A percentile compares a stretch with the other conserved stretches of the same genome.
These are phyloP conservation scores for Comarum palustre DNA, from an alignment of 306 rosid species.

Conservation along the genomic window DNA sequence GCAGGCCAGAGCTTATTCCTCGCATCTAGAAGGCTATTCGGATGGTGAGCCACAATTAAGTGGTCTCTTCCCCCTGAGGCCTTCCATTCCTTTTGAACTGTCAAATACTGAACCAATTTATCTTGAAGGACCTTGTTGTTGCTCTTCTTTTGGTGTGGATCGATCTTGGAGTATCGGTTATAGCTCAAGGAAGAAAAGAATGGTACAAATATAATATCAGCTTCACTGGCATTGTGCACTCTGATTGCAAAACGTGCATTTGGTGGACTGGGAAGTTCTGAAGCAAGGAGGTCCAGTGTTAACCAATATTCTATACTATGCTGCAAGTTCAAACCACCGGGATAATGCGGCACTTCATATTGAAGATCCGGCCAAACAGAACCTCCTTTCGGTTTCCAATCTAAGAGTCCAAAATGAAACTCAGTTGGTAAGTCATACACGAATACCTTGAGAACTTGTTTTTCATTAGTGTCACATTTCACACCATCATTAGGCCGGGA, in stretches of 20 bases:
- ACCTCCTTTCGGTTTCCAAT: conserved; percentile 44
- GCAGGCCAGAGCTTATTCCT: conserved; percentile 69
- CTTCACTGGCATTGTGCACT: conserved; percentile 62
- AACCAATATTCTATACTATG: conserved; percentile 91
- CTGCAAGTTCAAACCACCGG: conserved; percentile 73
- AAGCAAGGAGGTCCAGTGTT: conserved; percentile 69
- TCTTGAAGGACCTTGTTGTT: conserved; percentile 56
- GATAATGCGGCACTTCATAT: conserved; percentile 44
- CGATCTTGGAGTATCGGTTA: conserved; percentile 45
- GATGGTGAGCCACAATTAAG: conserved; percentile 80
- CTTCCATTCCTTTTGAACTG: conserved; percentile 61
- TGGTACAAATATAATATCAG: conserved; percentile 69
- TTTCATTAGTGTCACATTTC: conserved; percentile 27
- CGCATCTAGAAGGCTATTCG: conserved; percentile 74
- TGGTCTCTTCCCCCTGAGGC: conserved; percentile 71
- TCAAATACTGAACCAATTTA: conserved; percentile 49
- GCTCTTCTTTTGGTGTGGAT: conserved; percentile 42
- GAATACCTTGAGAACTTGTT: conserved; percentile 45
- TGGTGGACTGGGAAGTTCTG: conserved; percentile 43
- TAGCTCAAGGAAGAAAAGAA: conserved; percentile 75
- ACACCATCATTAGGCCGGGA: conserved; percentile 6
- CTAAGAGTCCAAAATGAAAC: conserved; percentile 70
- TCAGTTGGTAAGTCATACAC: conserved; percentile 67
- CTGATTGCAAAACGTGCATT: conserved; percentile 37
- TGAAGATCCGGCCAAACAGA: conserved; percentile 68